Evolutionary conservation across 2,329 filamentous ascomycete species (phyloP).

Genomic region (Colletotrichum agaves): DNA sequence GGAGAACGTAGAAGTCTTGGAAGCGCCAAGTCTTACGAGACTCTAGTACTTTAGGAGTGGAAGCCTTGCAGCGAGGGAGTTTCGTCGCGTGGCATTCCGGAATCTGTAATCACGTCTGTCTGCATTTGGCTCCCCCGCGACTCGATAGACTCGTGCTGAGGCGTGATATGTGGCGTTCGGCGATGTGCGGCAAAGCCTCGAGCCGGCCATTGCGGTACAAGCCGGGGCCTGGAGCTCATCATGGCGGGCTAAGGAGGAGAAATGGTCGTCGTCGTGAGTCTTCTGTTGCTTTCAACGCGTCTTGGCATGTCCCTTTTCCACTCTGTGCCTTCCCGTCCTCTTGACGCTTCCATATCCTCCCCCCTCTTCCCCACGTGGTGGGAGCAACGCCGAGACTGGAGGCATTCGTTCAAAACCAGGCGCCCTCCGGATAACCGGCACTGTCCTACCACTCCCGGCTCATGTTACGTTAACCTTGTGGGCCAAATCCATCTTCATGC

Average conservation of each 20-base stretch:
- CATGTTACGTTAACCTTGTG: neutral
- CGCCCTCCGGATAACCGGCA: slow-evolving; percentile 5
- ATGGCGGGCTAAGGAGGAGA: neutral
- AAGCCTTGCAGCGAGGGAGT: neutral
- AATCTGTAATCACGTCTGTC: neutral
- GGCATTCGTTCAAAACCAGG: slow-evolving; percentile 5
- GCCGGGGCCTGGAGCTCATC: neutral
- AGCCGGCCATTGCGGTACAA: neutral
- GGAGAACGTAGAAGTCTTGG: neutral
- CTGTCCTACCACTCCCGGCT: neutral
- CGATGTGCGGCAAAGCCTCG: neutral
- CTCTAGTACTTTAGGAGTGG: neutral
- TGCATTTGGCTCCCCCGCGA: neutral
- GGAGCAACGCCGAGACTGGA: neutral
- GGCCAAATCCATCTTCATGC: neutral
- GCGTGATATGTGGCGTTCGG: neutral
- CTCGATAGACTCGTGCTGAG: neutral
- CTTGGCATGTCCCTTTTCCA: neutral
- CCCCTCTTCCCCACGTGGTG: neutral
- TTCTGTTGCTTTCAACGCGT: neutral
- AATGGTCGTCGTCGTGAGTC: neutral
- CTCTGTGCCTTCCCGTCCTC: neutral
- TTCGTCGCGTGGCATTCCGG: neutral
- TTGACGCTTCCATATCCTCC: slow-evolving; percentile 16
- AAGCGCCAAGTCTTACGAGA: neutral